phyloP scores from a whole-genome alignment of 2,329 filamentous ascomycete species.

The Paecilomyces formosus region DNA sequence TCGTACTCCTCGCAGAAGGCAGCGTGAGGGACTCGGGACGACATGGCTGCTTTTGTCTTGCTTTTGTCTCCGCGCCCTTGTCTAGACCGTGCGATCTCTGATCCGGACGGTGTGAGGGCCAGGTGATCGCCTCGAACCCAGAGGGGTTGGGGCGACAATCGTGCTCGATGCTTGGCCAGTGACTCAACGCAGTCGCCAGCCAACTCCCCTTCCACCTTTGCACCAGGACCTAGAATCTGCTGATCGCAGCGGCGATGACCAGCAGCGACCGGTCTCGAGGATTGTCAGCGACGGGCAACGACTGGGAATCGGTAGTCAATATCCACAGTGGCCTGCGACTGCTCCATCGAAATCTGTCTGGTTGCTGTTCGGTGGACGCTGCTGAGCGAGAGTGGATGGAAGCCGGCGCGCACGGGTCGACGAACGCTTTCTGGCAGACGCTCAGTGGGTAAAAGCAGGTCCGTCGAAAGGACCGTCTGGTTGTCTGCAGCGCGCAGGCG shows the following conservation, averaged over 20 bases:
- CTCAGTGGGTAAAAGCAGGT: conserved; percentile 6
- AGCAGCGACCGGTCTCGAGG: conserved; percentile 2
- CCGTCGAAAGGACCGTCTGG: background rate
- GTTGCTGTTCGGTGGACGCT: background rate
- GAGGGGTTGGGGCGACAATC: background rate
- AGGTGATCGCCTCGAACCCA: background rate
- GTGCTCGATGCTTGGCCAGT: background rate
- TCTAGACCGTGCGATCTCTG: conserved; percentile 5
- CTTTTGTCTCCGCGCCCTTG: conserved; percentile 1
- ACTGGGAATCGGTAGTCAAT: conserved; percentile 16
- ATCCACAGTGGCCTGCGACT: conserved; percentile 14
- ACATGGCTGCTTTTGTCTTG: conserved; percentile 20
- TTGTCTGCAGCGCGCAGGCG: conserved; percentile 4
- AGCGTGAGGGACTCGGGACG: conserved; percentile 30
- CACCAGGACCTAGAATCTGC: conserved; percentile 5
- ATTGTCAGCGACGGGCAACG: conserved; percentile 16
- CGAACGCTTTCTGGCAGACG: conserved; percentile 5
- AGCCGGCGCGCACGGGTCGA: background rate
- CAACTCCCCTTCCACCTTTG: conserved; percentile 4
- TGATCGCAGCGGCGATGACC: conserved; percentile 5
- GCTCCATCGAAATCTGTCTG: conserved; percentile 17
- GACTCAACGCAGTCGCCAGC: background rate
- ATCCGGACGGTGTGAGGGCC: background rate
- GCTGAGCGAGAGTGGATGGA: background rate
- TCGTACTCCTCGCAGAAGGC: conserved; percentile 44